Percentiles rank a stretch among this genome's conserved stretches.
Evolutionary conservation across 2,329 filamentous ascomycete species (phyloP).

Genomic region (Grosmannia huntii): DNA sequence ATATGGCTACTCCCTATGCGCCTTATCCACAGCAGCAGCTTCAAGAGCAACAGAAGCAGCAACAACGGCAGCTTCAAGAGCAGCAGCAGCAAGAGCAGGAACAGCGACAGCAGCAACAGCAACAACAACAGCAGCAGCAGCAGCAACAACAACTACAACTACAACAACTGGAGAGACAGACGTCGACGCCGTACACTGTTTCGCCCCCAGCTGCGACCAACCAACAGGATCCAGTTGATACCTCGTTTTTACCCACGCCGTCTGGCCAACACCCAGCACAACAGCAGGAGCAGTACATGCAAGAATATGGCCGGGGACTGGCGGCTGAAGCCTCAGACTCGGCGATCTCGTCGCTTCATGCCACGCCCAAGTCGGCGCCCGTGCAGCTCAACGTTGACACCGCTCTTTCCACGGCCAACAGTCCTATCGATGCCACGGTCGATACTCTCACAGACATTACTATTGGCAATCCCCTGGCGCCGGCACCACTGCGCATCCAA

Average conservation of each 20-base stretch:
- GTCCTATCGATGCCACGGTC: neutral
- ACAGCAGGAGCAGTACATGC: neutral
- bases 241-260: neutral
- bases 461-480: neutral
- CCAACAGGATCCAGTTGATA: neutral
- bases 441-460: neutral
- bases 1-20: neutral
- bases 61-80: neutral
- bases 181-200: neutral
- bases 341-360: constrained; percentile 6
- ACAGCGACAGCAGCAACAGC: neutral
- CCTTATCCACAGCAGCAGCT: neutral
- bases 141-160: neutral
- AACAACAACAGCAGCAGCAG: neutral
- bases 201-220: neutral
- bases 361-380: constrained; percentile 3
- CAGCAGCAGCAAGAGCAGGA: neutral
- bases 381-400: constrained; percentile 1
- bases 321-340: neutral
- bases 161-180: neutral
- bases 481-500: neutral
- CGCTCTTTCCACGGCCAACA: neutral
- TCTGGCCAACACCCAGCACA: neutral
- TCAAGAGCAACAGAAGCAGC: neutral
- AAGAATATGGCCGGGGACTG: neutral